Evolutionary conservation across 805 yeast genomes (phyloP), one percentile per base, ranked within the genome.

Genomic region (Alloascoidea hylecoeti): DNA sequence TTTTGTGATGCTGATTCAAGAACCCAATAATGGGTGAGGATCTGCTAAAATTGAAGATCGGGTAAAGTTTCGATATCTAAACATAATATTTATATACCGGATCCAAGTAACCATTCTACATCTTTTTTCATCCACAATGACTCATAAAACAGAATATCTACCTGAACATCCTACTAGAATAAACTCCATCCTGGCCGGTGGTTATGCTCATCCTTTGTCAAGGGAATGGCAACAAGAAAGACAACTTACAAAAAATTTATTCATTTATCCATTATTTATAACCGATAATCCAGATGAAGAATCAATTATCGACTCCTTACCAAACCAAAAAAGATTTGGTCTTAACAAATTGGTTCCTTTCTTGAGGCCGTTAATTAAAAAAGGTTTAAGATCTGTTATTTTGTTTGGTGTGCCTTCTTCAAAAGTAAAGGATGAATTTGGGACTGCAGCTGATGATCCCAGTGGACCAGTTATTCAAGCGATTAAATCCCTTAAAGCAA

Each of bases 401-500:
- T 61, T 92, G 41, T 92, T 92, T 57, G 98, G 98, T 34, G 96
- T 92, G 4, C 89, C 94, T 14, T 55, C 83, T 47, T 73, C 73
- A 40, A 76, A 68, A 1, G 71, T 61, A 36, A 92, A 92, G 51
- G 98, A 92, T 56, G 65, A 70, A 4, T 65, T 63, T 23, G 98
- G 96, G 4, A 72, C 95, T 2, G 72, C 85, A 35, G 98, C 98
- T 2, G 97, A 92, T 56, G 95, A 86, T 56, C 95, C 96, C 30
- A 70, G 83, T 23, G 96, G 97, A 0, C 97, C 98, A 2, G 97
- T 92, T 2, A 88, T 92, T 46, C 68, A 57, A 43, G 81, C 89
- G 15, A 78, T 82, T 49, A 78, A 75, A 51, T 64, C 71, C 2
- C 66, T 92, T 39, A 68, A 68, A 42, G 44, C 57, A 34, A 59